Conservation (phyloP, 345 rosid genomes). For the Citrus sinensis region DVS_A1.0 CM039169.1:13671001-13671500, state of each 20-base stretch:
- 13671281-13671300: neutral
- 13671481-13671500: conserved; percentile 79
- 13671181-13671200: neutral
- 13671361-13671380: neutral
- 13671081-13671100: neutral
- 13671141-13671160: neutral
- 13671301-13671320: neutral
- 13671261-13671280: neutral
- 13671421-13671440: too few species aligned
- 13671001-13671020: neutral
- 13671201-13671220: neutral
- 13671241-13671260: neutral
- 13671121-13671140: too few species aligned
- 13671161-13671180: neutral
- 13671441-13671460: neutral
- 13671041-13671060: neutral
- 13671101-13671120: neutral
- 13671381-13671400: neutral
- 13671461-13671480: conserved; percentile 21
- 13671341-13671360: neutral
- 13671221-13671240: neutral
- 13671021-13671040: neutral
- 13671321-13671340: neutral
- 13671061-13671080: neutral
- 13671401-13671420: neutral